Evolutionary conservation across 163 green algal genomes (phyloP), one percentile per base, ranked within the genome.

Genomic region (Chloromonas sp.): DNA sequence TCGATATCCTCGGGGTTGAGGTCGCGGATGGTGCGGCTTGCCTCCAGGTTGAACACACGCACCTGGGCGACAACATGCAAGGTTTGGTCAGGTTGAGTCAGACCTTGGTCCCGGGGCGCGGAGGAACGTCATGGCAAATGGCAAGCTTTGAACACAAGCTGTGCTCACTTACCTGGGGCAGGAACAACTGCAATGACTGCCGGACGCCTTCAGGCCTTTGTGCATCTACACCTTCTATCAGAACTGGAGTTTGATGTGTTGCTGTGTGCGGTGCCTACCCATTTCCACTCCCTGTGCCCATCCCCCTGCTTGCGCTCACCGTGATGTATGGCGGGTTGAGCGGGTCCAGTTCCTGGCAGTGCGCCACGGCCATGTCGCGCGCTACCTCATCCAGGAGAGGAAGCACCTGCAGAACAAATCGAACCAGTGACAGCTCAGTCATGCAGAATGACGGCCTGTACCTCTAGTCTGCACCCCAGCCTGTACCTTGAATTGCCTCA

Each of bases 1-100:
- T 97, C 93, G 77, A 98, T 95, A 86, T 98, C 95, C 0, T 91
- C 89, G n/a, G 97, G 97, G 88, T 99, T 95, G 61, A 99, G 92
- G 84, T 99, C 97, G 3, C 97, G 93, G 91, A 99, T 98, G 58
- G 97, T 91, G 84, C 95, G 95, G 36, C 83, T 91, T 78, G 95
- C 87, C n/a, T 85, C 84, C 85, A 99, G 89, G 91, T 99, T 99
- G 93, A 95, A 99, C 2, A 93, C 88, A 1, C 87, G 87, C 71
- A 88, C 78, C 87, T 94, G 87, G 5, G 89, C 5, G 66, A 74
- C 66, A 11, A 74, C 5, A 11, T 74, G 66, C 66, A 74, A 11
- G 66, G 66, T 11, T 74, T 74, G 66, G 66, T 74, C 36, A 36
- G 36, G 36, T 36, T 36, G 36, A 36, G 36, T 36, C 36, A 36